Base-by-base conservation (phyloP, 2,329 filamentous ascomycete genomes). In the Aureobasidium sp. region DNA sequence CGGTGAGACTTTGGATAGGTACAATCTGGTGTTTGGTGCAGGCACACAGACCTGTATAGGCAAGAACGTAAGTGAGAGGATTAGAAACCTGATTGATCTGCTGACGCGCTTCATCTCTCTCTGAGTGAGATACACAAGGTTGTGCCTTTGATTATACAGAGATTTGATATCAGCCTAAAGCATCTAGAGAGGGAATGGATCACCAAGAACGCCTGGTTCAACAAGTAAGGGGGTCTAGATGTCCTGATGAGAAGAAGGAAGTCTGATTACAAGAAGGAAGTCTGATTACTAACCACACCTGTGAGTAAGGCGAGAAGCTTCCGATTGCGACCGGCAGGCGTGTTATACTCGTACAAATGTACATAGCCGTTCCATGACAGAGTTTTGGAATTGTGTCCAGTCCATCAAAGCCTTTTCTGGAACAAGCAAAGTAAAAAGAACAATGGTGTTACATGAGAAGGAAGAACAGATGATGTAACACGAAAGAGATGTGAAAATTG, bases 31-130 rank as follows among this genome's bases (percentile, higher is more conserved):
- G 1, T 75, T 76, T 56, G 74, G 73, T 11, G 70, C 67, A 12
- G 74, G 74, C 9, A 69, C 70, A 2, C 64, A 73, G 17, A 70
- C 67, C 3, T 76, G 74, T 61, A 72, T 72, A 17, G 74, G 73
- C 2, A 64, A 64, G 22, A 68, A 72, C 22, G 70, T 73, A 39
- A 63, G 63, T 17, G 31, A 33, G 8, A 42, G 67, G 31, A 42
- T 24, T 17, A n/a, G 6, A 6, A 7, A 14, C 24, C 24, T 24
- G 9, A 7, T 17, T 24, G 24, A 6, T 15, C 14, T 47, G 44
- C 44, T 47, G 6, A 47, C 44, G 5, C 4, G 5, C 12, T 6
- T 7, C 4, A 70, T 19, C 72, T 61, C 69, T 72, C 48, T 15
- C 31, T 52, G 17, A 52, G 48, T 9, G 48, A 52, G 15, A 52